Percentiles rank a stretch among this genome's conserved stretches.
phyloP scores from a whole-genome alignment of 352 stramenopile species.

The Phytophthora colocasiae region DNA sequence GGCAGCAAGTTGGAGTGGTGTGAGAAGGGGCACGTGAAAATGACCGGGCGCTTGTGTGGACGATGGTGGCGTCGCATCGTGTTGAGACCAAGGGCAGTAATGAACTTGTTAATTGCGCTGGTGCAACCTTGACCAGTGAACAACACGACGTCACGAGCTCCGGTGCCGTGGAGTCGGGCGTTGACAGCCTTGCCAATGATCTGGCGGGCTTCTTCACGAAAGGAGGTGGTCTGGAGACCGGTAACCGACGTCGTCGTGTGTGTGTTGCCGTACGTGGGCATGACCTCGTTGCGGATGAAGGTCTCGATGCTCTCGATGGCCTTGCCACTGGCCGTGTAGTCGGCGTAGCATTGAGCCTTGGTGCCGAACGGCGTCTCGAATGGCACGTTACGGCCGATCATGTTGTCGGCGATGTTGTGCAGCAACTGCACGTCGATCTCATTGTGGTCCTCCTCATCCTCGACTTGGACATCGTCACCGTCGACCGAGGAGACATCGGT shows the following conservation, averaged over 20 bases:
- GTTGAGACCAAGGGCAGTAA: constrained; percentile 71
- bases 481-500: constrained; percentile 34
- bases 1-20: constrained; percentile 98
- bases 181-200: constrained; percentile 93
- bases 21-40: constrained; percentile 96
- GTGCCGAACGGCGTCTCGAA: constrained; percentile 78
- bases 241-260: constrained; percentile 93
- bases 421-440: constrained; percentile 44
- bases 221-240: constrained; percentile 91
- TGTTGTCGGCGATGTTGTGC: constrained; percentile 50
- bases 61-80: constrained; percentile 43
- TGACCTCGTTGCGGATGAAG: constrained; percentile 89
- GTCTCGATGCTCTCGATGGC: constrained; percentile 91
- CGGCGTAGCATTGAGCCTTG: constrained; percentile 92
- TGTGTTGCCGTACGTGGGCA: constrained; percentile 98
- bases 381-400: constrained; percentile 59
- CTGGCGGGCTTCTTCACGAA: constrained; percentile 94
- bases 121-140: constrained; percentile 93
- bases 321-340: constrained; percentile 95
- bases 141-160: constrained; percentile 92
- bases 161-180: constrained; percentile 87
- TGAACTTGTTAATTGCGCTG: constrained; percentile 86
- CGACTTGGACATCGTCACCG: constrained; percentile 7
- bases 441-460: constrained; percentile 26
- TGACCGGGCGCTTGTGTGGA: constrained; percentile 63